A percentile compares a stretch with the other conserved stretches of the same genome.
Conservation (phyloP, 1,139 yeast genomes). For the Candida smagusa region DNA sequence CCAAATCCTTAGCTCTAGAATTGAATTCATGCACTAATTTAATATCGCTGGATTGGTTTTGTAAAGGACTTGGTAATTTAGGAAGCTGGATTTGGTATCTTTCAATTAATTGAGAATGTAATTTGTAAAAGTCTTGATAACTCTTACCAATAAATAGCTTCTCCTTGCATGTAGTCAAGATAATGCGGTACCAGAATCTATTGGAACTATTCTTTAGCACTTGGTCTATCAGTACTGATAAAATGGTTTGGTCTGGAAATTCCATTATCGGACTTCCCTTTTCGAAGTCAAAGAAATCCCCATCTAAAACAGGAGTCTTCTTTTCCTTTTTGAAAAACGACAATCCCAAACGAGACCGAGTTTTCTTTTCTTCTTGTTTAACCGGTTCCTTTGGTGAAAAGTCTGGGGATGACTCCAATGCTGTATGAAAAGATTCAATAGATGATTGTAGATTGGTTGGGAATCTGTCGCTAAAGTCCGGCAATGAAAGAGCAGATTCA, state of each 20-base stretch:
- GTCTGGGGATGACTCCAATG: no score
- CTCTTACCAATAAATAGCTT: conserved; percentile 15
- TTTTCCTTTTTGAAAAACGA: not conserved
- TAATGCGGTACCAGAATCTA: conserved; percentile 20
- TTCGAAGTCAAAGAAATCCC: conserved; percentile 9
- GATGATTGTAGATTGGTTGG: no score
- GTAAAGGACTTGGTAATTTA: conserved; percentile 11
- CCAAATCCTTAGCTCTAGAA: conserved; percentile 12
- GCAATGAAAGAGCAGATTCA: no score
- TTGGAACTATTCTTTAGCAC: conserved; percentile 14
- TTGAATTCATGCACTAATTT: conserved; percentile 10
- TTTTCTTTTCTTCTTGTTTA: no score
- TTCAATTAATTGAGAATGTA: conserved; percentile 12
- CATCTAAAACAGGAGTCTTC: not conserved
- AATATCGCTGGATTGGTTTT: conserved; percentile 9
- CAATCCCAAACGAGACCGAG: not conserved
- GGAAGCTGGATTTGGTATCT: conserved; percentile 5
- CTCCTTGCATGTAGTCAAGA: conserved; percentile 11
- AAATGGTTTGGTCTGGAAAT: conserved; percentile 2
- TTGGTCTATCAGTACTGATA: conserved; percentile 11
- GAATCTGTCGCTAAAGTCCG: no score
- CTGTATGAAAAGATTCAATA: no score
- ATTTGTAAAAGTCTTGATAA: conserved; percentile 21
- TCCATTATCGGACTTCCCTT: conserved; percentile 2
- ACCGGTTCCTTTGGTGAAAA: no score